These are phyloP conservation scores for Biscogniauxia sp. DNA, from an alignment of 2,329 filamentous ascomycete species.

Conservation along the genomic window DNA sequence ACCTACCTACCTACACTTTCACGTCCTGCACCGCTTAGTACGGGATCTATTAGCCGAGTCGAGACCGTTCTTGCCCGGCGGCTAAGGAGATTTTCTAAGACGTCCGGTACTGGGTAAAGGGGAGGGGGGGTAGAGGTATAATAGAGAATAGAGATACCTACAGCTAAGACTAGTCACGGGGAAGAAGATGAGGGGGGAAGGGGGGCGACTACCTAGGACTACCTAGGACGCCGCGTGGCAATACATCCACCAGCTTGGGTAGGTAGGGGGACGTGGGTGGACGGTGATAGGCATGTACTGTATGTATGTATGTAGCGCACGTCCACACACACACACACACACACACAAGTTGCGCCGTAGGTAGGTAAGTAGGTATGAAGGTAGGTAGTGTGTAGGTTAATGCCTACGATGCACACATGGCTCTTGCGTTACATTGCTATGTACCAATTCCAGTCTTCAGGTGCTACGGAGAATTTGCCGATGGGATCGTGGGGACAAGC, in stretches of 20 bases:
- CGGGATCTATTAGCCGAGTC: not conserved
- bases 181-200: no score
- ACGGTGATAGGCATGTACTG: not conserved
- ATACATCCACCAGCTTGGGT: not conserved
- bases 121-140: no score
- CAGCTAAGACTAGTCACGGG: no score
- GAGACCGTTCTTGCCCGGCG: not conserved
- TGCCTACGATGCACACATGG: not conserved
- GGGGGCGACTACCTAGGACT: no score
- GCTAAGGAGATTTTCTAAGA: not conserved
- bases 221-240: not conserved
- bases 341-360: not conserved
- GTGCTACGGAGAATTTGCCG: not conserved
- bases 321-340: not conserved
- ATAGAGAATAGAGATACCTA: not conserved
- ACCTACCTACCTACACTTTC: not conserved
- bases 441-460: not conserved
- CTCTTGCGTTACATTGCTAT: not conserved
- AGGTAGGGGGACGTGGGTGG: not conserved
- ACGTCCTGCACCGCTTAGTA: no score
- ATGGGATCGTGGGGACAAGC: not conserved
- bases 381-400: no score
- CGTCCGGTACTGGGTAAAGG: not conserved
- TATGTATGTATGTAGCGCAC: no score
- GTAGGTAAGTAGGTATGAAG: no score